Evolutionary conservation across 202 grass and related monocot genomes (phyloP), one percentile per base, ranked within the genome.

Genomic region (Panicum virgatum): DNA sequence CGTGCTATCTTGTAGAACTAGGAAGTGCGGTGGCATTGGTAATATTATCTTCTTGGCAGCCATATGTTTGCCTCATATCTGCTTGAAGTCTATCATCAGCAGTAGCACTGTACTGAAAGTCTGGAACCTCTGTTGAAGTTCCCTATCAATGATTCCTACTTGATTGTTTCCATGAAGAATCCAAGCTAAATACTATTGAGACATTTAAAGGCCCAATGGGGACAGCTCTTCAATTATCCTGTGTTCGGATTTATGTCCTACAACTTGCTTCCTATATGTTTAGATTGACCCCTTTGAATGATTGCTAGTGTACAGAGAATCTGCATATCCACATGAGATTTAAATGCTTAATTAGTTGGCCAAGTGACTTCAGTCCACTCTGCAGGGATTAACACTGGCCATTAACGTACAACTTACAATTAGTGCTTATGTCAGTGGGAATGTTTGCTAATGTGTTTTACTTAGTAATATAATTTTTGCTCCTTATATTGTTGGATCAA

Each of bases 71-170:
- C 16, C 12, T 67, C 18, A 12, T 52, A 11, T 79, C 42, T 80
- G 76, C 20, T 65, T 26, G 4, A 77, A 72, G 47, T 62, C 39
- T 66, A 58, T 82, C n/a, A 72, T 78, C 20, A 78, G 80, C 30
- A 80, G 36, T 76, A 80, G 52, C 66, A 69, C 75, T 84, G 26
- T 80, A 62, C 32, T 75, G 76, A 69, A 73, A 67, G 25, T 37
- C 22, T 69, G 81, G 62, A 74, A 68, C 53, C 19, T 76, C 56
- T 80, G 36, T 26, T 37, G 6, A 54, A 27, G 36, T 42, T 65
- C 45, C 54, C 8, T 19, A 76, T 70, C 57, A 50, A 46, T 82
- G 44, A 70, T 81, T 76, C 34, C n/a, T n/a, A 19, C 16, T 36
- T 71, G 18, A 53, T 69, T 75, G 76, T 56, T 69, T 80, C 6